phyloP scores from a whole-genome alignment of 2,329 filamentous ascomycete species.

The Penicillium griseofulvum region DNA sequence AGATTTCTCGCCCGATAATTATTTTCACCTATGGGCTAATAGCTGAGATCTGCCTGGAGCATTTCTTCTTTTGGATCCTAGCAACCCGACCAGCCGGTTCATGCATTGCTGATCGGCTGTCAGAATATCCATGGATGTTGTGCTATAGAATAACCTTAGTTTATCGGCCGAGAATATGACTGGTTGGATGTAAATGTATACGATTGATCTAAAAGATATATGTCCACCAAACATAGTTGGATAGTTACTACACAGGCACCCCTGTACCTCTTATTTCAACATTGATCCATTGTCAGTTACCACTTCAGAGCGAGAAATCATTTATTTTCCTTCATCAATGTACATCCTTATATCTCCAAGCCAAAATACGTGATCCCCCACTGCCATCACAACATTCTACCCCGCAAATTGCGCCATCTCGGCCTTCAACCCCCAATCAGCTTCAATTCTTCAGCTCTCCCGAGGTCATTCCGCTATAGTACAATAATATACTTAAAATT shows the following conservation, averaged over 20 bases:
- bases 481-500: conserved; percentile 14
- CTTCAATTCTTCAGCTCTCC: neutral
- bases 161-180: conserved; percentile 2
- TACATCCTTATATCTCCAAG: neutral
- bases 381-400: conserved; percentile 26
- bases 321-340: neutral
- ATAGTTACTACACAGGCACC: no score
- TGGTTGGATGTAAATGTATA: neutral
- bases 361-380: conserved; percentile 8
- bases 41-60: neutral
- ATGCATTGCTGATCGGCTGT: neutral
- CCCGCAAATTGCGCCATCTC: conserved; percentile 33
- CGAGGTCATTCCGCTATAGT: neutral
- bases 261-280: neutral
- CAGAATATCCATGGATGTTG: neutral
- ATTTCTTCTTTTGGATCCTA: neutral
- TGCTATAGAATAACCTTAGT: neutral
- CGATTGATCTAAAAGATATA: neutral
- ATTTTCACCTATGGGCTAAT: neutral
- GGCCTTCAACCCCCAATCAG: conserved; percentile 17
- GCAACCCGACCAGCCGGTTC: neutral
- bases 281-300: neutral
- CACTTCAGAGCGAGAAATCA: neutral
- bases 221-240: no score
- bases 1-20: neutral